These are phyloP conservation scores for Trebouxia gelatinosa DNA, from an alignment of 163 green algal species.

Conservation along the genomic window DNA sequence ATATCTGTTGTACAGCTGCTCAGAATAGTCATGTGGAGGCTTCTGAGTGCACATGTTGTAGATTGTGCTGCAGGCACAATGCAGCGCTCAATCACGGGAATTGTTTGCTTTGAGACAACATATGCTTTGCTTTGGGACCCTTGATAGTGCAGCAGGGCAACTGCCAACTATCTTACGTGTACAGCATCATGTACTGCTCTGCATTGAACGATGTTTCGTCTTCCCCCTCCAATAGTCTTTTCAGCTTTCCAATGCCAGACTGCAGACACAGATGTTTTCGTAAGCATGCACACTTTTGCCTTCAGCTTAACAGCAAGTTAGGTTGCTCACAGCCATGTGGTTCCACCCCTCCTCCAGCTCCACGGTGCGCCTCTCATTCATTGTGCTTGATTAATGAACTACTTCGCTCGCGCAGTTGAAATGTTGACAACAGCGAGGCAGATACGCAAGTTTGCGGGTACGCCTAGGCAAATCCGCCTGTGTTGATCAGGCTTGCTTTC, in stretches of 20 bases:
- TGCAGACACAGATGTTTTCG: slow-evolving; percentile 46
- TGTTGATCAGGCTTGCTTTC: no score
- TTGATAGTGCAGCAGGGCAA: no score
- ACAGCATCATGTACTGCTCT: slow-evolving; percentile 97
- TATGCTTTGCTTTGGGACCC: slow-evolving; percentile 15
- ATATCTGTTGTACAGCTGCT: slow-evolving; percentile 95
- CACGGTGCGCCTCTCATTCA: slow-evolving; percentile 67
- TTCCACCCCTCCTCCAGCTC: slow-evolving; percentile 90
- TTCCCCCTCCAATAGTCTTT: slow-evolving; percentile 85
- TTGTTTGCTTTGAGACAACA: no score
- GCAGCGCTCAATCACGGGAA: no score
- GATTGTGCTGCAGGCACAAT: slow-evolving; percentile 73
- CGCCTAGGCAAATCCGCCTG: no score
- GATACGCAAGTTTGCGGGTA: no score
- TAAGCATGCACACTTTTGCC: not conserved
- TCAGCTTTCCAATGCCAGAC: slow-evolving; percentile 94
- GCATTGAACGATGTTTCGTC: slow-evolving; percentile 85
- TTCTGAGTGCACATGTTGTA: slow-evolving; percentile 99
- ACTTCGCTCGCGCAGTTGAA: no score
- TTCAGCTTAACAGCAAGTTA: not conserved
- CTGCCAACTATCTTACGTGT: slow-evolving; percentile 81
- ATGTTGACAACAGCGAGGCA: no score
- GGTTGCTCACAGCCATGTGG: slow-evolving; percentile 76
- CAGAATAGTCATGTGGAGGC: slow-evolving; percentile 94
- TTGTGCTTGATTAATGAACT: no score